These are phyloP conservation scores for Neurospora sp. DNA, from an alignment of 495 filamentous ascomycete species.

Conservation along the genomic window DNA sequence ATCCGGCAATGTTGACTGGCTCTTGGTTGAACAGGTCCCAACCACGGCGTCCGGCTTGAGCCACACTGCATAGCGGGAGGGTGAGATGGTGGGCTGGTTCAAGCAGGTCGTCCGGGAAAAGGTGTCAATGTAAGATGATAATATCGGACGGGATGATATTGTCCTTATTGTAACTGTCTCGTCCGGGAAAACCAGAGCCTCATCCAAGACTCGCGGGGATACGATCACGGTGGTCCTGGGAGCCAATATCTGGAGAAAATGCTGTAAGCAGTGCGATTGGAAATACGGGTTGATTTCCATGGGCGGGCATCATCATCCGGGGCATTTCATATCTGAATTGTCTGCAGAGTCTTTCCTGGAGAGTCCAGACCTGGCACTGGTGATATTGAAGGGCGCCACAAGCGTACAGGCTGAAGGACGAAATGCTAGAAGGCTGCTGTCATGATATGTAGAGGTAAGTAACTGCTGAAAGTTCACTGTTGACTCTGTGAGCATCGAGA, in stretches of 20 bases:
- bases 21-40: neutral
- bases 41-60: slow-evolving; percentile 8
- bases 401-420: neutral
- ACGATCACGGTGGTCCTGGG: neutral
- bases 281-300: neutral
- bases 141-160: neutral
- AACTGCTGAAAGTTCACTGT: neutral
- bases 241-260: neutral
- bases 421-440: neutral
- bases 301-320: neutral
- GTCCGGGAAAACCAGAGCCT: neutral
- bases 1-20: neutral
- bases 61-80: slow-evolving; percentile 5
- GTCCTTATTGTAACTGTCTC: neutral
- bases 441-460: neutral
- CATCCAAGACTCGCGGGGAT: neutral
- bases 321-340: neutral
- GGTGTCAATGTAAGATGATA: neutral
- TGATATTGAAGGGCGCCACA: neutral
- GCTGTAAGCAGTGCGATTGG: neutral
- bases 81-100: slow-evolving; percentile 2
- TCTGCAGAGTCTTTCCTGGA: neutral
- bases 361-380: neutral
- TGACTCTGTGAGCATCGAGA: neutral
- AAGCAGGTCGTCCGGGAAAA: neutral